Conservation (phyloP, 2,329 filamentous ascomycete genomes). For the Passalora sequoiae region DNA sequence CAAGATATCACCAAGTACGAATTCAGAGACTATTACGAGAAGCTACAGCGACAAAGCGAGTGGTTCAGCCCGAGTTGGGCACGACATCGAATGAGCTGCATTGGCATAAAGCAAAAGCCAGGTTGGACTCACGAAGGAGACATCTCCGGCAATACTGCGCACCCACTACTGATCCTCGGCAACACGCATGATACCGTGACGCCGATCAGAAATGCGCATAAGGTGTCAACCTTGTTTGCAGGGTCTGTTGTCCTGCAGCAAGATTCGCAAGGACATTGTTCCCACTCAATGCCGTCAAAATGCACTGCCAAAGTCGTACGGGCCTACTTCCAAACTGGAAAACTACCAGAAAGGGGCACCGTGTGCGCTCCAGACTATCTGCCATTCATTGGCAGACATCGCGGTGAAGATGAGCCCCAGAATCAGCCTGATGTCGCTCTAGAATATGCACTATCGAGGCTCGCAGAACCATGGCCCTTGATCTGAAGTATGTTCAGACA, state of each 20-base stretch:
- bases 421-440: constrained; percentile 13
- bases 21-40: constrained; percentile 7
- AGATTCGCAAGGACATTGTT: constrained; percentile 29
- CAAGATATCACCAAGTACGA: constrained; percentile 4
- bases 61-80: constrained; percentile 13
- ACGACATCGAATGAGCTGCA: constrained; percentile 9
- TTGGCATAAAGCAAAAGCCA: constrained; percentile 7
- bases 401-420: constrained; percentile 2
- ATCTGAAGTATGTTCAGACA: too few species aligned
- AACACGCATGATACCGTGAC: constrained; percentile 34
- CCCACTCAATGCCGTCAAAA: constrained; percentile 15
- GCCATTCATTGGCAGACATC: constrained; percentile 6
- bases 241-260: constrained; percentile 29
- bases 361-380: constrained; percentile 10
- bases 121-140: constrained; percentile 3
- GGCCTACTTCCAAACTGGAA: constrained; percentile 31
- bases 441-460: constrained; percentile 7
- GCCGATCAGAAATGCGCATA: constrained; percentile 26
- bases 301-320: constrained; percentile 27
- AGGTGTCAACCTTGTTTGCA: constrained; percentile 32
- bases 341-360: constrained; percentile 19
- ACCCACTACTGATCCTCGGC: constrained; percentile 31
- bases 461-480: neutral
- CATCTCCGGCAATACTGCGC: constrained; percentile 23
- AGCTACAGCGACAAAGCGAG: constrained; percentile 7